Evolutionary conservation across 352 stramenopile species (phyloP).

Genomic region (Pythium oligandrum): DNA sequence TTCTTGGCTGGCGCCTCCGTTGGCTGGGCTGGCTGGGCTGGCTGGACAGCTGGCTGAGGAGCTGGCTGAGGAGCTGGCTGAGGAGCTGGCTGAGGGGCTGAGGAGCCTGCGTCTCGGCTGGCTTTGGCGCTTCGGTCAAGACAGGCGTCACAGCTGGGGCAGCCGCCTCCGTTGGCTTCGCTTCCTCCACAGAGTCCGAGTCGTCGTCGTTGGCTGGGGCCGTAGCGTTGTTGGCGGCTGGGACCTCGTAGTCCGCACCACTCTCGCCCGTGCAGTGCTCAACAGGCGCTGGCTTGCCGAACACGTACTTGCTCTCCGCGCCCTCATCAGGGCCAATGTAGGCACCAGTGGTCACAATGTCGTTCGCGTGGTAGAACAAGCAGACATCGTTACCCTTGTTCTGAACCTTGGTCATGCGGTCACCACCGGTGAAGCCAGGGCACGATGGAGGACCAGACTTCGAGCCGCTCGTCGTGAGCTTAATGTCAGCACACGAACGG

Average conservation of each 20-base stretch:
- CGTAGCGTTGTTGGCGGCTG: background rate
- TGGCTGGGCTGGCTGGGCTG: no score
- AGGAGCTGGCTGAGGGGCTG: background rate
- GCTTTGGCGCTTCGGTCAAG: no score
- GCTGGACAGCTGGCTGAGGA: no score
- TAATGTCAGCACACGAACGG: constrained; percentile 15
- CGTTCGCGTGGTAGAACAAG: constrained; percentile 15
- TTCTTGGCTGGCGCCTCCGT: no score
- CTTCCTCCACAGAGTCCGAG: no score
- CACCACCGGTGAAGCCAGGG: constrained; percentile 14
- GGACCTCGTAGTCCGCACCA: no score
- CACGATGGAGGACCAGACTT: constrained; percentile 3
- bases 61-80: background rate
- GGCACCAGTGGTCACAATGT: constrained; percentile 1
- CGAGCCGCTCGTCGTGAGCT: constrained; percentile 5
- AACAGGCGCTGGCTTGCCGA: constrained; percentile 5
- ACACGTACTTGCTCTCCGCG: constrained; percentile 10
- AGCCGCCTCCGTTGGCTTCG: background rate
- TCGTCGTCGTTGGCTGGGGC: background rate
- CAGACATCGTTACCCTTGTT: constrained; percentile 13
- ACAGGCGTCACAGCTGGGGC: background rate
- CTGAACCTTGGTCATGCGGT: constrained; percentile 10
- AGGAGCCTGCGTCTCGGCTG: no score
- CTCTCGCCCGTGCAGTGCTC: background rate
- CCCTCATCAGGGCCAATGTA: constrained; percentile 6